These are phyloP conservation scores for Chloropicon primus DNA, from an alignment of 139 green algal species.

Conservation along the genomic window DNA sequence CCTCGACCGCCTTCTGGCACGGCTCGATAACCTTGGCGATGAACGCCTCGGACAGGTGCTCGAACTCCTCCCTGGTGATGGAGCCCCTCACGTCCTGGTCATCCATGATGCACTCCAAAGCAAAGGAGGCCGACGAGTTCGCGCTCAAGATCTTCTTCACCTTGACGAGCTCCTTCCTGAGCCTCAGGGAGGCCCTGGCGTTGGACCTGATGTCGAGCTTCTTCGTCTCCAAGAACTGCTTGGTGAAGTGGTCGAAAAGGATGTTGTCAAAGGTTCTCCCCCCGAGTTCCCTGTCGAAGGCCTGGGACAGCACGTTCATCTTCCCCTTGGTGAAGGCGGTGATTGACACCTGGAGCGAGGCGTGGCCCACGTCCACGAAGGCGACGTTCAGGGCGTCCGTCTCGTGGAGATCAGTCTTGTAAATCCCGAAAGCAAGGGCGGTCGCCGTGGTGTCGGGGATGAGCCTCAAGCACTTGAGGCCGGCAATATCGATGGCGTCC, in stretches of 20 bases:
- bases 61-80: conserved; percentile 74
- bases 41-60: conserved; percentile 53
- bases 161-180: conserved; percentile 74
- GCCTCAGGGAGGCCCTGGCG: conserved; percentile 64
- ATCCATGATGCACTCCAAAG: conserved; percentile 90
- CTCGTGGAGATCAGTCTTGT: conserved; percentile 93
- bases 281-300: conserved; percentile 84
- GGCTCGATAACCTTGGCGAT: conserved; percentile 43
- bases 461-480: conserved; percentile 81
- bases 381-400: conserved; percentile 68
- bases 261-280: conserved; percentile 69
- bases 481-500: conserved; percentile 56
- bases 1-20: conserved; percentile 32
- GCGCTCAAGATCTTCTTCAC: conserved; percentile 86
- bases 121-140: conserved; percentile 74
- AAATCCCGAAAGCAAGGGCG: conserved; percentile 95
- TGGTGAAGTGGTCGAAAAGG: conserved; percentile 83
- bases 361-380: conserved; percentile 90
- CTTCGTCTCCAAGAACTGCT: conserved; percentile 66
- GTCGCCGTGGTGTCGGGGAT: conserved; percentile 93
- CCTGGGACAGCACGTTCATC: conserved; percentile 67
- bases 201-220: conserved; percentile 74
- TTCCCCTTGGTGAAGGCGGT: not conserved
- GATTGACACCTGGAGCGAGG: conserved; percentile 59
- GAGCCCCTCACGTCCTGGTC: conserved; percentile 66